Conservation (phyloP, 2,329 filamentous ascomycete genomes). For the Diaporthe ilicicola region DNA sequence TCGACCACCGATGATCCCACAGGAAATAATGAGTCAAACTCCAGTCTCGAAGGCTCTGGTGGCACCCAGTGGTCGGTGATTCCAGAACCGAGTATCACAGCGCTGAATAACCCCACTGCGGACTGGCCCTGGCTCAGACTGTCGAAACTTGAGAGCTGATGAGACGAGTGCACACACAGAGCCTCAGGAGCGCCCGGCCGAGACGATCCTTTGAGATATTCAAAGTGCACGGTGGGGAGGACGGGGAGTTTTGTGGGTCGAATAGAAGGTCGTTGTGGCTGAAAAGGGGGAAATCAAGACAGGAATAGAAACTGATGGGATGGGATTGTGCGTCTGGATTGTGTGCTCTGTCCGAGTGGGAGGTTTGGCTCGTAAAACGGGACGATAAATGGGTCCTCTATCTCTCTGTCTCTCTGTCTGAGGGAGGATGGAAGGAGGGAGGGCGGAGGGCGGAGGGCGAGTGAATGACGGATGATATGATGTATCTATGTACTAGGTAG, state of each 20-base stretch:
- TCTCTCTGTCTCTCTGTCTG: neutral
- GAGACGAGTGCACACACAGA: conserved; percentile 10
- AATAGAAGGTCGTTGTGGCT: neutral
- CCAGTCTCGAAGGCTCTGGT: neutral
- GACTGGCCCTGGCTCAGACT: neutral
- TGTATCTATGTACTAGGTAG: neutral
- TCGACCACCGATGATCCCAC: neutral
- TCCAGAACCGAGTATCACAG: neutral
- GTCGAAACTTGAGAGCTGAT: conserved; percentile 14
- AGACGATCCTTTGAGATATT: conserved; percentile 10
- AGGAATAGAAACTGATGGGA: conserved; percentile 4
- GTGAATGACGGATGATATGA: neutral
- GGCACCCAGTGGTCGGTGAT: conserved; percentile 2
- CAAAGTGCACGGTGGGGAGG: neutral
- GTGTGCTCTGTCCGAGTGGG: neutral
- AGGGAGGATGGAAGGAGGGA: neutral
- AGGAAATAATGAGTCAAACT: neutral
- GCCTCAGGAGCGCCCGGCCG: neutral
- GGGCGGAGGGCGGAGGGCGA: neutral
- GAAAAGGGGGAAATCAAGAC: conserved; percentile 8
- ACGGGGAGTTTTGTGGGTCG: conserved; percentile 14
- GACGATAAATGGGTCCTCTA: conserved; percentile 10
- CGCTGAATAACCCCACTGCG: neutral
- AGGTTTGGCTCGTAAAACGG: neutral
- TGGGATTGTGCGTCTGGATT: conserved; percentile 10